phyloP scores from a whole-genome alignment of 495 filamentous ascomycete species.

The Xylaria cubensis region DNA sequence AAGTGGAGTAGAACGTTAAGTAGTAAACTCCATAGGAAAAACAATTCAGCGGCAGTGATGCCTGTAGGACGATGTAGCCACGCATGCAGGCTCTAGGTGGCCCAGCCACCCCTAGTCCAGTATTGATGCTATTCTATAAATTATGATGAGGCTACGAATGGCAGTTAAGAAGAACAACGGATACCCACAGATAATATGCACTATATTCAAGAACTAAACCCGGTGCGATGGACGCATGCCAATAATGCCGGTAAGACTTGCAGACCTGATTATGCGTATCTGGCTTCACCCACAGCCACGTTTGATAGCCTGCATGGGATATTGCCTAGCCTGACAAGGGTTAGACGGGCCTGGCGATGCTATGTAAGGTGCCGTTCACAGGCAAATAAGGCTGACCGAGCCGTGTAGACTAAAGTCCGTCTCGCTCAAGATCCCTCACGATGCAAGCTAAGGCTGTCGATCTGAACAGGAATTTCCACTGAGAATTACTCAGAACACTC shows the following conservation, averaged over 20 bases:
- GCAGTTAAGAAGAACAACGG: background rate
- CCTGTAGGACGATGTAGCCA: background rate
- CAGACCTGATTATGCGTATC: background rate
- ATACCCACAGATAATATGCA: background rate
- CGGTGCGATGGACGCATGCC: background rate
- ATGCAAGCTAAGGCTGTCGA: background rate
- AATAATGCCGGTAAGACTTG: background rate
- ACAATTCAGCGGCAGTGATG: background rate
- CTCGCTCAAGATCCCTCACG: background rate
- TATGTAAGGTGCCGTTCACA: background rate
- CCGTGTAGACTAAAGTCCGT: background rate
- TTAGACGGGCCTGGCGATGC: background rate
- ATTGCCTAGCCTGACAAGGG: background rate
- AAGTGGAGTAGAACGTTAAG: background rate
- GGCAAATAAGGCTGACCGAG: slow-evolving; percentile 20
- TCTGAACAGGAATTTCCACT: background rate
- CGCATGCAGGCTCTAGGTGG: slow-evolving; percentile 13
- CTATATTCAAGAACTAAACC: background rate
- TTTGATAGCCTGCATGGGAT: slow-evolving; percentile 5
- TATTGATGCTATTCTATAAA: background rate
- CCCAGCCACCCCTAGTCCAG: slow-evolving; percentile 5
- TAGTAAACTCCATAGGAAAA: background rate
- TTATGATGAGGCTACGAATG: slow-evolving; percentile 17
- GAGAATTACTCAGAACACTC: background rate
- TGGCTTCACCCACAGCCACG: slow-evolving; percentile 18